Percentiles rank a stretch among this genome's conserved stretches.
Conservation (phyloP, 2,329 filamentous ascomycete genomes). For the Niveomyces coronatus region DNA sequence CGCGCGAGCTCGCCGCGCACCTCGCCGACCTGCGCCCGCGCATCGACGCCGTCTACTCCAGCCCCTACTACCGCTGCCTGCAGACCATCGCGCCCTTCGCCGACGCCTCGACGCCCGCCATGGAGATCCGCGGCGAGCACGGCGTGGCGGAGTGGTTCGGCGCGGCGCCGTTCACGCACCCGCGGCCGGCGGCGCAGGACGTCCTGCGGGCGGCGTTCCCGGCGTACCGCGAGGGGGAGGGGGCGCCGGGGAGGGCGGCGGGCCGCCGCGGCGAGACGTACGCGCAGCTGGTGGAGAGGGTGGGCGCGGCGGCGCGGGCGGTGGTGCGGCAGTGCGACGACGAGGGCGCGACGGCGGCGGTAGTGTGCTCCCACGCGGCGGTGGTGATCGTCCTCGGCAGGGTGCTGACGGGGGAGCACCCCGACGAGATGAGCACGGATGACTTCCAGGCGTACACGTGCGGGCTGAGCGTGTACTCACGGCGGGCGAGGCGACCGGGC, state of each 20-base stretch:
- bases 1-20: conserved; percentile 61
- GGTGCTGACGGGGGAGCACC: conserved; percentile 68
- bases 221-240: conserved; percentile 45
- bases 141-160: conserved; percentile 85
- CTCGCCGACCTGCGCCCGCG: conserved; percentile 53
- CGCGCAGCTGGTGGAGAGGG: conserved; percentile 66
- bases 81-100: conserved; percentile 70
- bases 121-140: conserved; percentile 43
- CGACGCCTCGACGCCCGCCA: no score
- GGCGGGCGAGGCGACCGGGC: not conserved
- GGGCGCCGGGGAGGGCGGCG: conserved; percentile 55
- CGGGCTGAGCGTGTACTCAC: conserved; percentile 56
- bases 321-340: conserved; percentile 65
- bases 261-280: conserved; percentile 66
- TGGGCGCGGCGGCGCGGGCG: conserved; percentile 57
- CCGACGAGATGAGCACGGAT: conserved; percentile 57
- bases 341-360: conserved; percentile 57
- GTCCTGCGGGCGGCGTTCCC: conserved; percentile 61
- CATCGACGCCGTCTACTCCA: conserved; percentile 70
- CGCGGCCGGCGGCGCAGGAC: conserved; percentile 56
- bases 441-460: conserved; percentile 84
- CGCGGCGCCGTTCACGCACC: conserved; percentile 74
- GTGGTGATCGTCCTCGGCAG: conserved; percentile 79
- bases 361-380: conserved; percentile 86
- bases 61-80: conserved; percentile 78